Base-by-base conservation (phyloP, 2,329 filamentous ascomycete species). In the Claviceps monticola region DNA sequence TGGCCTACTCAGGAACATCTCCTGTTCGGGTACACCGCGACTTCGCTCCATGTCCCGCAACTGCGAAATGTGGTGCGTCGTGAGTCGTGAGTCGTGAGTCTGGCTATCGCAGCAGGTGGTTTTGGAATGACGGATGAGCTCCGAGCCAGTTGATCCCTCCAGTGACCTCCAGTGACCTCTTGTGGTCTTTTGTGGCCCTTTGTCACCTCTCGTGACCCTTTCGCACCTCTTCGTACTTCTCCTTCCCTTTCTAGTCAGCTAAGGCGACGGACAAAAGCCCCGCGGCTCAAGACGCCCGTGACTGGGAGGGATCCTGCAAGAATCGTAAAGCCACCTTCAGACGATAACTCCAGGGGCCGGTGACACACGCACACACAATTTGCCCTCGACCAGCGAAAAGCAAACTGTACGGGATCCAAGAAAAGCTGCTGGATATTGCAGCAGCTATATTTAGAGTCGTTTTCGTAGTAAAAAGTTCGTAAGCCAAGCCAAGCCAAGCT, bases 1-100 rank as follows among this genome's bases (percentile, higher is more conserved):
- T n/a, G 75, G 76, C 49, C 73, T 75, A 64, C 68, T 78, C 68
- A 94, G 78, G 71, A 94, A 91, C 72, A 94, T 84, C 75, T 91
- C 88, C 68, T 89, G 84, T 34, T 88, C 84, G 26, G 84, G 79
- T 59, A 83, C 74, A 60, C 84, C 83, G 63, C 83, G 80, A 58
- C 69, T 71, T 55, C 74, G 71, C 58, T 74, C 71, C 68, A 76
- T 78, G 61, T 67, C 45, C 37, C 26, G n/a, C 23, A 45, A 29
- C 43, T 29, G 43, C 5, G 7, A n/a, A n/a, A 45, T 26, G 42
- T 44, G 21, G 23, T 2, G 14, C 9, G 14, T 5, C 14, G 14
- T 42, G 39, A 21, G 19, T 5, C 14, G 14, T 42, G 39, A 21
- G 19, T 29, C 26, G 26, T 29, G 26, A 29, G 26, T 8, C 8